A percentile compares a stretch with the other conserved stretches of the same genome.
These are phyloP conservation scores for Ilyonectria destructans DNA, from an alignment of 2,329 filamentous ascomycete genomes.

Conservation along the genomic window DNA sequence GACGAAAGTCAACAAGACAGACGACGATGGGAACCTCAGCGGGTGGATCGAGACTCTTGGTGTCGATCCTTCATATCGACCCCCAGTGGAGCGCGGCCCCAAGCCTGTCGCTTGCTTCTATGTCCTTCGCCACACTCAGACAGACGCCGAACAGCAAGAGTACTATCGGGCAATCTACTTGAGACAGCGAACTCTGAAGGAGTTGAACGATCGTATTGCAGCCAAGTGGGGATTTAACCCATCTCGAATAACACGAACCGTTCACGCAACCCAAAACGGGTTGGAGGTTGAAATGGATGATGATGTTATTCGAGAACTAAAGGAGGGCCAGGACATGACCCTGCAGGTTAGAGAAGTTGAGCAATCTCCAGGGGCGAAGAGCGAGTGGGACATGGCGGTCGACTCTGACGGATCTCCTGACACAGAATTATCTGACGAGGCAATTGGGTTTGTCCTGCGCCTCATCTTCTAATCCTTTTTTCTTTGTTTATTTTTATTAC, in stretches of 20 bases:
- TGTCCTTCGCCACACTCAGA: constrained; percentile 71
- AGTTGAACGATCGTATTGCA: constrained; percentile 82
- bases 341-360: constrained; percentile 74
- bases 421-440: constrained; percentile 33
- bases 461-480: constrained; percentile 60
- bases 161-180: constrained; percentile 92
- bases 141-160: constrained; percentile 68
- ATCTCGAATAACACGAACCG: constrained; percentile 77
- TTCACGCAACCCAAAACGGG: constrained; percentile 82
- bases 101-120: constrained; percentile 93
- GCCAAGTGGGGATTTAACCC: constrained; percentile 87
- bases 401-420: constrained; percentile 59
- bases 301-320: constrained; percentile 86
- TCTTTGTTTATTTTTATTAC: constrained; percentile 14
- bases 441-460: constrained; percentile 62
- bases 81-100: constrained; percentile 79
- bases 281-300: constrained; percentile 92
- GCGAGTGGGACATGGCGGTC: constrained; percentile 76
- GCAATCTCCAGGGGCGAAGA: constrained; percentile 58
- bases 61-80: constrained; percentile 88
- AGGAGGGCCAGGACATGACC: constrained; percentile 94
- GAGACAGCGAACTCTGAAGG: constrained; percentile 80
- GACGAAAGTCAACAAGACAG: constrained; percentile 67
- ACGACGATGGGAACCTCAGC: constrained; percentile 77
- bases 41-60: constrained; percentile 94